Percentiles rank a stretch among this genome's conserved stretches.
Evolutionary conservation across 495 filamentous ascomycete genomes (phyloP).

Genomic region (Tetracladium setigerum): DNA sequence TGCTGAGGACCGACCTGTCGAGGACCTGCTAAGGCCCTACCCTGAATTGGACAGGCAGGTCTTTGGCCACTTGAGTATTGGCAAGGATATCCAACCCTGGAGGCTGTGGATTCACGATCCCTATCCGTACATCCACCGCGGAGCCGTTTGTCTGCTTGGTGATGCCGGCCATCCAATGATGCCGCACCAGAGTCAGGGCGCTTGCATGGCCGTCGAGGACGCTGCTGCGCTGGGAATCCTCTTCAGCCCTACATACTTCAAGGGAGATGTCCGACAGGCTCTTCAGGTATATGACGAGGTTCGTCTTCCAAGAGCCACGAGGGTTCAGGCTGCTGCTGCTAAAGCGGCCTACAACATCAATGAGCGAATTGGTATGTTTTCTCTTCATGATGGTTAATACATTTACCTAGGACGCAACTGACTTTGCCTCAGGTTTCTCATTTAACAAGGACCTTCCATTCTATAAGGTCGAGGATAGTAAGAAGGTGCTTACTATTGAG

Average conservation of each 20-base stretch:
- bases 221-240: conserved; percentile 45
- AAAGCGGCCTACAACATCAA: conserved; percentile 6
- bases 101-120: conserved; percentile 29
- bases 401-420: too few relatives aligned
- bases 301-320: conserved; percentile 41
- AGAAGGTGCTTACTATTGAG: conserved; percentile 40
- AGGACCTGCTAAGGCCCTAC: conserved; percentile 10
- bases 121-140: conserved; percentile 29
- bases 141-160: conserved; percentile 35
- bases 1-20: conserved; percentile 2
- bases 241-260: conserved; percentile 30
- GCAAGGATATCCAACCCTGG: conserved; percentile 29
- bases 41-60: conserved; percentile 16
- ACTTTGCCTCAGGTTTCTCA: too few relatives aligned
- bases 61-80: conserved; percentile 8
- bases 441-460: conserved; percentile 32
- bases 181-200: conserved; percentile 42
- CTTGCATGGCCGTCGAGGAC: conserved; percentile 49
- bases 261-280: conserved; percentile 33
- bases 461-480: conserved; percentile 39
- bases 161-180: conserved; percentile 56
- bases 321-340: conserved; percentile 35
- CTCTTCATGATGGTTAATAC: too few relatives aligned
- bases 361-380: conserved; percentile 14
- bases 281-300: conserved; percentile 46